Evolutionary conservation across 176 grass and related monocot species (phyloP), one percentile per base, ranked within the genome.

Genomic region (Oryza officinalis): DNA sequence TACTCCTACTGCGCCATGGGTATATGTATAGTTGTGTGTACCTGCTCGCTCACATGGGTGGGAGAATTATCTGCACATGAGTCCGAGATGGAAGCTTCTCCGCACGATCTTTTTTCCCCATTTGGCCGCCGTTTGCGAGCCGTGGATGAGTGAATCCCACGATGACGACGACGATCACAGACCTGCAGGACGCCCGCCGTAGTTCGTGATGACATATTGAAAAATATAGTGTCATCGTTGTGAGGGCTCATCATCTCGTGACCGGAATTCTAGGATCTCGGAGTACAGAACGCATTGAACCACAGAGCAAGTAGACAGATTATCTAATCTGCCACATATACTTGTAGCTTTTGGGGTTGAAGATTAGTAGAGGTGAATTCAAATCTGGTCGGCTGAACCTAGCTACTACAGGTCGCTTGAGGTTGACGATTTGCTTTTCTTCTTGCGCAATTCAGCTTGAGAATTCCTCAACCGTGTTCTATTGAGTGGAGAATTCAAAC

Each of bases 41-140:
- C 79, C 80, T 86, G 74, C 69, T 63, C 20, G 1, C 1, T 74
- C 88, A 87, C 88, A 87, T 86, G 88, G 59, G 54, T 50, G 37
- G 35, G 68, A 23, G 13, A 78, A 86, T 79, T 37, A 86, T 83
- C 75, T 0, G 61, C 74, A 35, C 72, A 25, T 45, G 61, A 68
- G 37, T 72, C 23, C 8, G 27, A 67, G 47, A 23, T 3, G 63
- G 88, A 86, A 83, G 30, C 88, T 90, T 87, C 80, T 63, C 70
- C 25, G 35, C 17, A 9, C 26, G 77, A 54, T 41, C 43, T 47
- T 44, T 10, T 54, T 22, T 8, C 8, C n/a, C 57, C 8, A 35
- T 81, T 47, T 28, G 47, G 71, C 47, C 26, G 45, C 27, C 30
- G 43, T 67, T 27, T 59, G 43, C 75, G 1, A 72, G 78, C 66